Base-by-base conservation (phyloP, 2,329 filamentous ascomycete species). In the Cladosporium velox region DNA sequence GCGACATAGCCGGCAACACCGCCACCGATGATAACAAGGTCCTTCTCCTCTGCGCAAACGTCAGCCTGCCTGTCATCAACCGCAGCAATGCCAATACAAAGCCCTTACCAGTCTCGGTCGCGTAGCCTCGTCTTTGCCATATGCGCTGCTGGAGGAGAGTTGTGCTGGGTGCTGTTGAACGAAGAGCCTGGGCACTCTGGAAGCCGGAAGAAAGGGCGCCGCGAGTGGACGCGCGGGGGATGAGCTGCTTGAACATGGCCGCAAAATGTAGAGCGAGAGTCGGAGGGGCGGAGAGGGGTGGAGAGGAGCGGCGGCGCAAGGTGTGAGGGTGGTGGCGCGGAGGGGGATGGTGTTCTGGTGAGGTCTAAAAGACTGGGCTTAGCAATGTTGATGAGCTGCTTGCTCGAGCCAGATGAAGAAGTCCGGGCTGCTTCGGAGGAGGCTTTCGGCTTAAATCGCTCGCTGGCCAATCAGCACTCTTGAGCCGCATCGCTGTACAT, bases 1-100 rank as follows among this genome's bases (percentile, higher is more conserved):
- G 95, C 94, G 76, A 99, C 95, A 83, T 99, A 99, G 78, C 95
- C 95, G 74, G 94, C 95, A 76, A 98, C 95, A 84, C 95, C 95
- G 80, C 95, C 95, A 77, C 95, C 95, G 77, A 99, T 97, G 82
- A 99, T 93, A 77, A 99, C 90, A 65, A 99, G 86, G 81, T 99
- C 95, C 82, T 97, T 96, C 81, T 97, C 92, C 80, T 93, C 92
- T 92, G 79, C 72, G 68, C 34, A 32, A 65, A 24, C 67, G 72
- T 81, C 70, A 82, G 79, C 61, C 26, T 41, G 4, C 41, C 18
- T 66, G 47, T 41, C 6, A 15, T 49, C 32, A 21, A 32, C n/a
- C 44, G n/a, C 15, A 69, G 62, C 26, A 14, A 30, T 24, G 2
- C 65, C 68, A 60, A 65, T 24, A 6, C 11, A 6, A 34, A 55